Evolutionary conservation across 2,329 filamentous ascomycete species (phyloP).

Genomic region (Microsporum audouinii): DNA sequence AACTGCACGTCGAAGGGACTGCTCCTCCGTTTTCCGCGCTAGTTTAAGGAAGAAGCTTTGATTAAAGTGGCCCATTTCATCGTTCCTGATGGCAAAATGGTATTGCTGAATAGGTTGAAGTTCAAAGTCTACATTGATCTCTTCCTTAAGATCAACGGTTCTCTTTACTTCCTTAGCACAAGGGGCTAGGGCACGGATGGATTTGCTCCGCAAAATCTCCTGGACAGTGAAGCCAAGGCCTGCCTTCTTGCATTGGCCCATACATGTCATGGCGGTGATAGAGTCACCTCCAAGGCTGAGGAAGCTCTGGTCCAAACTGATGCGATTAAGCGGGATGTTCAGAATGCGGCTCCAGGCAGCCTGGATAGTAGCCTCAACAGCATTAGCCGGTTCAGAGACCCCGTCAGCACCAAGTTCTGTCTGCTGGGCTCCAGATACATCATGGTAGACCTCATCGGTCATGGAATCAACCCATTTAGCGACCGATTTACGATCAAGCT

Average conservation of each 20-base stretch:
- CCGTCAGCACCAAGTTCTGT: background rate
- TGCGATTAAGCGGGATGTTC: slow-evolving; percentile 25
- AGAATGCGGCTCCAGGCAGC: slow-evolving; percentile 31
- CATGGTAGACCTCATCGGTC: slow-evolving; percentile 19
- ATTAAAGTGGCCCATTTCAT: slow-evolving; percentile 17
- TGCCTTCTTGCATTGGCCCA: slow-evolving; percentile 37
- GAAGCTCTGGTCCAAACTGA: slow-evolving; percentile 31
- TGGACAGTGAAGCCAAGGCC: slow-evolving; percentile 38
- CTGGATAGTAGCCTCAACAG: slow-evolving; percentile 23
- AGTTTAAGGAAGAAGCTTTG: slow-evolving; percentile 19
- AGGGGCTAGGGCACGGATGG: slow-evolving; percentile 30
- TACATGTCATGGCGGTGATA: slow-evolving; percentile 41
- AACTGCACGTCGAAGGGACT: slow-evolving; percentile 10
- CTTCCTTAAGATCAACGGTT: slow-evolving; percentile 21
- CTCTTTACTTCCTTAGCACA: slow-evolving; percentile 23
- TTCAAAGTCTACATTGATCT: slow-evolving; percentile 14
- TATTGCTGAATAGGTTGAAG: slow-evolving; percentile 20
- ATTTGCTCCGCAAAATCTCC: slow-evolving; percentile 39
- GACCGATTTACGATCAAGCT: slow-evolving; percentile 35
- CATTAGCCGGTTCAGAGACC: slow-evolving; percentile 12
- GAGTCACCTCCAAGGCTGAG: slow-evolving; percentile 39
- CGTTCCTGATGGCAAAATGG: slow-evolving; percentile 13
- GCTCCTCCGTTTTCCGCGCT: background rate
- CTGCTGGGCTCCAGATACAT: slow-evolving; percentile 4
- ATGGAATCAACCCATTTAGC: slow-evolving; percentile 25